Evolutionary conservation across 2,329 filamentous ascomycete genomes (phyloP).

Genomic region (Fusarium austroafricanum): DNA sequence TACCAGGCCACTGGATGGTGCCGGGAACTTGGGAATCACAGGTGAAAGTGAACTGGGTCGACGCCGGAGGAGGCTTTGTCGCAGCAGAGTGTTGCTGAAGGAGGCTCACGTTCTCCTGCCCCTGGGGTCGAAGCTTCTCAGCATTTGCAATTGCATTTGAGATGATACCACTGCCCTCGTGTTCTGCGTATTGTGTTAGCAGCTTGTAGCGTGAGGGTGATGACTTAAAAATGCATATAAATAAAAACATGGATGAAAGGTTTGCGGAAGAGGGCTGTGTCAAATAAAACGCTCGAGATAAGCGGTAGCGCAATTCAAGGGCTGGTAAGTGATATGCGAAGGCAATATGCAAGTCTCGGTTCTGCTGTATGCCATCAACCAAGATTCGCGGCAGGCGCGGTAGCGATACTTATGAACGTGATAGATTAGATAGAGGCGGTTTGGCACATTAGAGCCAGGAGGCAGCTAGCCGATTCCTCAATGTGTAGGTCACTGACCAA

Average conservation of each 20-base stretch:
- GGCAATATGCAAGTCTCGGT: slow-evolving; percentile 7
- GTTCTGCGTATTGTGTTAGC: slow-evolving; percentile 43
- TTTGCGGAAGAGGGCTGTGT: not conserved
- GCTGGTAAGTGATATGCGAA: not conserved
- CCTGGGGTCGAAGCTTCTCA: slow-evolving; percentile 73
- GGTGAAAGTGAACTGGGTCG: slow-evolving; percentile 95
- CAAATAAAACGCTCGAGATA: not conserved
- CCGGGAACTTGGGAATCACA: slow-evolving; percentile 91
- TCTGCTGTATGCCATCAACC: slow-evolving; percentile 11
- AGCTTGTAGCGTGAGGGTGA: not conserved
- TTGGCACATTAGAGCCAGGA: not conserved
- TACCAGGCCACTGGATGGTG: slow-evolving; percentile 79
- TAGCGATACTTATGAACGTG: not conserved
- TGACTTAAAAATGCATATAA: not conserved
- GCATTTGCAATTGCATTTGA: slow-evolving; percentile 92
- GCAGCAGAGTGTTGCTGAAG: slow-evolving; percentile 74
- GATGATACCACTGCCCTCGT: slow-evolving; percentile 80
- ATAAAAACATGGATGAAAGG: not conserved
- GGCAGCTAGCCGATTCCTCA: not conserved
- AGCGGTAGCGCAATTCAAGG: not conserved
- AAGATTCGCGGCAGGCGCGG: not conserved
- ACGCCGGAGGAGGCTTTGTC: slow-evolving; percentile 72
- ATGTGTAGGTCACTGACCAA: not conserved
- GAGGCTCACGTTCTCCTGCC: slow-evolving; percentile 83
- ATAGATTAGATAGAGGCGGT: not conserved